Evolutionary conservation across 768 basidiomycete genomes (phyloP), one percentile per base, ranked within the genome.

Genomic region (Boletus rubescentipes): DNA sequence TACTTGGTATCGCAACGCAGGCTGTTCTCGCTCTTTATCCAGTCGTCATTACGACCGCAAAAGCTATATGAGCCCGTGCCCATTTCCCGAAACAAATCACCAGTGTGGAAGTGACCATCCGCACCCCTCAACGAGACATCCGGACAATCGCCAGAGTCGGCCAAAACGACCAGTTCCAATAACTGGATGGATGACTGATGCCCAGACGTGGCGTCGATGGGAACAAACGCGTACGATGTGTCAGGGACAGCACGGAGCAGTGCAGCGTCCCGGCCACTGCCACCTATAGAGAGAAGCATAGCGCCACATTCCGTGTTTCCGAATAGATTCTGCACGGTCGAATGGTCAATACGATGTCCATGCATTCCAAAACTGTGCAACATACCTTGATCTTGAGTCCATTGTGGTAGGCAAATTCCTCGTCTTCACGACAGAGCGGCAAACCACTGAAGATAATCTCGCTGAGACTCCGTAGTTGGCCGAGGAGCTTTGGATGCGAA

Each of bases 21-120:
- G 63, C 87, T 85, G 65, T 82, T 87, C 64, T 88, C 85, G 36
- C 84, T 85, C 73, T 91, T 91, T 68, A 91, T 91, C 89, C 89
- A 90, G 69, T 91, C 89, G 61, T 91, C 89, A 55, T 89, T 82
- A 38, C 89, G 81, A 23, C 89, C 89, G 35, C 85, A 80, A 57
- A 79, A 87, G 42, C 82, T 65, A 65, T 85, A 91, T 60, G 71
- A 72, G 0, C 86, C 86, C 1, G 81, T 75, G 2, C 72, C 59
- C 16, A 77, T 73, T 67, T 88, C 83, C 62, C 82, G 79, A 75
- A 91, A 91, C n/a, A 91, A 73, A 68, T 91, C 89, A 2, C 89
- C 89, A 14, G 89, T 90, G 67, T 89, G 89, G 73, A 87, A 89
- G 63, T 87, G 75, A 7, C 87, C 87, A 65, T 91, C 87, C 1